These are phyloP conservation scores for Mycena chlorophos DNA, from an alignment of 768 basidiomycete genomes.

Conservation along the genomic window DNA sequence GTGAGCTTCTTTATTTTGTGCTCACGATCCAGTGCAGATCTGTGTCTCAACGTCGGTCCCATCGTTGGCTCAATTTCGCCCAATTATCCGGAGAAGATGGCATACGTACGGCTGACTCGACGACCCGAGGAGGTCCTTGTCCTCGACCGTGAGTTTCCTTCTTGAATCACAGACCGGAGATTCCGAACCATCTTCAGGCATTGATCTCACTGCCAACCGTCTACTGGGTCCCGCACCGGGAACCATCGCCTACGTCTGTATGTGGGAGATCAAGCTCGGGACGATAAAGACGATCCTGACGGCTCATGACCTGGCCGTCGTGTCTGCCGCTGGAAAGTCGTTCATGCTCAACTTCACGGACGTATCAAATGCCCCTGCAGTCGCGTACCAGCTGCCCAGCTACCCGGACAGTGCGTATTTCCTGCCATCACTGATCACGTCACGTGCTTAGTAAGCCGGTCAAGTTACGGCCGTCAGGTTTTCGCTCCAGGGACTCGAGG, in stretches of 20 bases:
- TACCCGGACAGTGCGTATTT: slow-evolving; percentile 77
- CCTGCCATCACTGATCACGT: too few relatives aligned
- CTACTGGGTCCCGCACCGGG: slow-evolving; percentile 88
- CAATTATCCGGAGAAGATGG: slow-evolving; percentile 47
- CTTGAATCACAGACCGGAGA: not conserved
- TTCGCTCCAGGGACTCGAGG: slow-evolving; percentile 51
- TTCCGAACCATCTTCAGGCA: slow-evolving; percentile 41
- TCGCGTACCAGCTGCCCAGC: slow-evolving; percentile 55
- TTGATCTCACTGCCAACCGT: slow-evolving; percentile 80
- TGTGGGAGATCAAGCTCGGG: slow-evolving; percentile 88
- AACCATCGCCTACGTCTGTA: slow-evolving; percentile 83
- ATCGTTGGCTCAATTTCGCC: slow-evolving; percentile 52
- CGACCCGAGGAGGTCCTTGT: slow-evolving; percentile 43
- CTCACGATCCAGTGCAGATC: slow-evolving; percentile 47
- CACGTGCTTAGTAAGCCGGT: not conserved
- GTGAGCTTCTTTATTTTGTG: not conserved
- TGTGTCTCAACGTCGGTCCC: slow-evolving; percentile 72
- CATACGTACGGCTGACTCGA: slow-evolving; percentile 24
- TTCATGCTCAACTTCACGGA: slow-evolving; percentile 77
- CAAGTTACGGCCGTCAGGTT: slow-evolving; percentile 86
- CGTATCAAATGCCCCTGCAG: slow-evolving; percentile 75
- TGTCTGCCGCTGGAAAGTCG: slow-evolving; percentile 54
- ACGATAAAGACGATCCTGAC: slow-evolving; percentile 56
- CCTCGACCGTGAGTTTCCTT: slow-evolving; percentile 41
- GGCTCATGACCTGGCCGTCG: slow-evolving; percentile 49